Conservation (phyloP, 192 early-diverging fungal species). For the Chytriomyces sp. region DNA sequence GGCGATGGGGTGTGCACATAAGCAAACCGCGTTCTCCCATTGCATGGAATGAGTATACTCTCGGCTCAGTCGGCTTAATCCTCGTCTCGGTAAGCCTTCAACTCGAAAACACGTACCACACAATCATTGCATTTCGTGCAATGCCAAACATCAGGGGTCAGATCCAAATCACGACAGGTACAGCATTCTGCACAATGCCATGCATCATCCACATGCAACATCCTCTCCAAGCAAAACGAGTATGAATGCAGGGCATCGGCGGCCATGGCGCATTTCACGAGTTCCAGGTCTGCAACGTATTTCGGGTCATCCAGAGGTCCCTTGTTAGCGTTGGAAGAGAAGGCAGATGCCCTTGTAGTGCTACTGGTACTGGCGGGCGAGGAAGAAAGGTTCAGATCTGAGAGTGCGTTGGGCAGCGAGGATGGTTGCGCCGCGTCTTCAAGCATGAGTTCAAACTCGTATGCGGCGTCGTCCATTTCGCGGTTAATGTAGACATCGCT, state of each 20-base stretch:
- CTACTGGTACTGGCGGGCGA: neutral
- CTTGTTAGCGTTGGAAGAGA: neutral
- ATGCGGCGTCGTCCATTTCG: neutral
- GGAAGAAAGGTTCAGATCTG: neutral
- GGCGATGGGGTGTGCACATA: too few relatives aligned
- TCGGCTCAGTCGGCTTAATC: too few relatives aligned
- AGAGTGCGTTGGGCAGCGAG: neutral
- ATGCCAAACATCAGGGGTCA: neutral
- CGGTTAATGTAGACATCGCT: neutral
- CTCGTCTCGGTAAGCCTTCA: too few relatives aligned
- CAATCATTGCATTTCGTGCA: slow-evolving; percentile 2
- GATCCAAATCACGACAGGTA: neutral
- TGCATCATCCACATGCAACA: neutral
- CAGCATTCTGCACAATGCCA: neutral
- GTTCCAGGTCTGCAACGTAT: neutral
- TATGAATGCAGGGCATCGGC: neutral
- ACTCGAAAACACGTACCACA: too few relatives aligned
- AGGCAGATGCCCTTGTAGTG: neutral
- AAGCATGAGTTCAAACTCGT: neutral
- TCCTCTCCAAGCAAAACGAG: neutral
- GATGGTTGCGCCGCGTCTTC: neutral
- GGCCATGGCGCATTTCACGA: neutral
- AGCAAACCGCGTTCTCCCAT: too few relatives aligned
- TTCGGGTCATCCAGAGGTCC: neutral
- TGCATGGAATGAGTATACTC: too few relatives aligned